phyloP scores from a whole-genome alignment of 805 yeast genomes.

The Ogataea henricii region DNA sequence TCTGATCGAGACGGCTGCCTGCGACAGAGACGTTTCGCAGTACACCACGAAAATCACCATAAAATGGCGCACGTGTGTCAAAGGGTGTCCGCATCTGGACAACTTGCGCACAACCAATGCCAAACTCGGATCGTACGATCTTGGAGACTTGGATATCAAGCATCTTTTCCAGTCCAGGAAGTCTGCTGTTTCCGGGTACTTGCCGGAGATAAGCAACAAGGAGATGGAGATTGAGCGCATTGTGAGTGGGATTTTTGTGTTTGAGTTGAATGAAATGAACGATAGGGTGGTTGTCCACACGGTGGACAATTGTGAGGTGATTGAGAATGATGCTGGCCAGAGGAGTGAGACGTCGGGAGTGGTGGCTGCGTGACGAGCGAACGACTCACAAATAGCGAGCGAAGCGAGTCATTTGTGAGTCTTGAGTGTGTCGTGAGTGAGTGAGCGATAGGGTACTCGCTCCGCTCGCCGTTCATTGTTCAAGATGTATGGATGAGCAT shows the following conservation, averaged over 20 bases:
- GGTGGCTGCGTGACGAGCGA: constrained; percentile 26
- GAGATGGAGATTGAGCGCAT: constrained; percentile 38
- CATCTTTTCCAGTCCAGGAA: constrained; percentile 15
- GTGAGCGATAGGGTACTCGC: too few relatives aligned
- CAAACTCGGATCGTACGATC: constrained; percentile 28
- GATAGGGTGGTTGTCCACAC: constrained; percentile 61
- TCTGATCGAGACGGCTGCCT: constrained; percentile 14
- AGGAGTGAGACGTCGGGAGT: constrained; percentile 14
- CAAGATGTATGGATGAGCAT: too few relatives aligned
- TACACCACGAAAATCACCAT: constrained; percentile 52
- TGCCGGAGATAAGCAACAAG: constrained; percentile 5
- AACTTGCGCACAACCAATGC: constrained; percentile 29
- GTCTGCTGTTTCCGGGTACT: background rate
- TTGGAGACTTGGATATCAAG: constrained; percentile 23
- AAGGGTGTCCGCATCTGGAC: constrained; percentile 50
- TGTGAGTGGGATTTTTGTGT: constrained; percentile 58
- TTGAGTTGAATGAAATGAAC: constrained; percentile 61
- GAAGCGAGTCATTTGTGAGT: background rate
- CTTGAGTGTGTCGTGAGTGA: too few relatives aligned
- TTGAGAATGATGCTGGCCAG: constrained; percentile 48
- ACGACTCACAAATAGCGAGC: too few relatives aligned
- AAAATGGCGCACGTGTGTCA: constrained; percentile 59
- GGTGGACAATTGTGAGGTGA: constrained; percentile 63
- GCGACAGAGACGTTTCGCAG: constrained; percentile 31
- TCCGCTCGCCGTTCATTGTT: background rate